Evolutionary conservation across 441 rosid genomes (phyloP).

Genomic region (Lagerstroemia fauriei): DNA sequence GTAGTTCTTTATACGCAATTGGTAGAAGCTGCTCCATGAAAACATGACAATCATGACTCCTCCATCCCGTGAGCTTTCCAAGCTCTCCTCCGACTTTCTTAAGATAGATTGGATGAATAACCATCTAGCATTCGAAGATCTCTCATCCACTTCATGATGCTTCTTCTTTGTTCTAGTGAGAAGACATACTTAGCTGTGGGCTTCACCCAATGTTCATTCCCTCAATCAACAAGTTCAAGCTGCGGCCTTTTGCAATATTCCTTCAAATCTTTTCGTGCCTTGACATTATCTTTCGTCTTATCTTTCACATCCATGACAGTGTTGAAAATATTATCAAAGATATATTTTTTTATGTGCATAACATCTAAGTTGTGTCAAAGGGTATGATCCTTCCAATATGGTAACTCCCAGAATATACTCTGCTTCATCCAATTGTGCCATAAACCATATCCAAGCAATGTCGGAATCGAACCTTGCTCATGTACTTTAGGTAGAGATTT

Average conservation of each 20-base stretch:
- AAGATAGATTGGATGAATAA: not conserved
- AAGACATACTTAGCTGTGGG: not conserved
- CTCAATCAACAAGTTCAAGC: not conserved
- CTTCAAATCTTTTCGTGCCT: not conserved
- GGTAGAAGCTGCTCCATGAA: not conserved
- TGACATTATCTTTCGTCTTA: conserved; percentile 1
- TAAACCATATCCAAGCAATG: not conserved
- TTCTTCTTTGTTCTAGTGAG: not conserved
- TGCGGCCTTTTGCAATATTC: not conserved
- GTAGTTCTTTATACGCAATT: not conserved
- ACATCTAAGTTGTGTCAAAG: not conserved
- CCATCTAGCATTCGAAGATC: not conserved
- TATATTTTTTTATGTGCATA: not conserved
- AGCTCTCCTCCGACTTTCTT: not conserved
- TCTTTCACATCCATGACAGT: not conserved
- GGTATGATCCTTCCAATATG: not conserved
- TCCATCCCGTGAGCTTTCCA: not conserved
- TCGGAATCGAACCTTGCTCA: not conserved
- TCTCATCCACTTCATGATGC: not conserved
- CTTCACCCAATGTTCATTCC: not conserved
- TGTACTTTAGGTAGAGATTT: too few relatives aligned
- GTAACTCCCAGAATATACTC: not conserved
- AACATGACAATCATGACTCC: conserved; percentile 14
- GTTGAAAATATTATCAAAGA: not conserved
- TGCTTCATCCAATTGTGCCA: not conserved